Base-by-base conservation (phyloP, 192 early-diverging fungal genomes). In the Radiomyces spectabilis region DNA sequence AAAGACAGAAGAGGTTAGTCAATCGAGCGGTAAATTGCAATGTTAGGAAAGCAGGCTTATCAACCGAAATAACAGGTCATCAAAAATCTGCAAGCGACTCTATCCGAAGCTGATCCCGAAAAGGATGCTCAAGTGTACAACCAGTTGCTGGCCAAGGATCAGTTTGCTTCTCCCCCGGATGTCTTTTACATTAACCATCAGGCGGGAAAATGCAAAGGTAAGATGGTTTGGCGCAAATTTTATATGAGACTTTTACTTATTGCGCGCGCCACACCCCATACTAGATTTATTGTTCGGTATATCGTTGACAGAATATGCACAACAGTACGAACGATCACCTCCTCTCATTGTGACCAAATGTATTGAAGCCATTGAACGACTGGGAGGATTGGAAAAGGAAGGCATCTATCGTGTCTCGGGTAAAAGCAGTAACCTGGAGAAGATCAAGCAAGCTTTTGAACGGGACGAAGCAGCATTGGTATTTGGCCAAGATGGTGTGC, bases 341-440 rank as follows among this genome's bases (percentile, higher is more conserved):
- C 68, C 68, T 22, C 41, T 60, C 15, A 44, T 70, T n/a, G 61
- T 70, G 1, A 42, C 29, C 5, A 42, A 57, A 47, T 65, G 62
- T 35, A 64, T 70, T 25, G 31, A 55, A 6, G 52, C 49, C 4
- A 24, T 70, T 9, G 61, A 70, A 16, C 9, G 32, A 4, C 12
- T 58, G 30, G 62, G 62, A 21, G 68, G 61, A 9, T 44, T 64
- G 16, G 57, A 70, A 21, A 57, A 51, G 21, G 68, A 70, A 47
- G 68, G 68, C 10, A 64, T 70, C 12, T 70, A 70, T 35, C 52
- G 68, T 16, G 57, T 70, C 10, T 70, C 68, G 13, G 68, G 68
- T 18, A 51, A 61, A 32, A 61, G 65, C 37, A 46, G 33, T 3
- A 70, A 40, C 19, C 38, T 63, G 10, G 68, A 70, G n/a, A 24